These are phyloP conservation scores for Fonsecaea monophora DNA, from an alignment of 2,329 filamentous ascomycete species.

Conservation along the genomic window DNA sequence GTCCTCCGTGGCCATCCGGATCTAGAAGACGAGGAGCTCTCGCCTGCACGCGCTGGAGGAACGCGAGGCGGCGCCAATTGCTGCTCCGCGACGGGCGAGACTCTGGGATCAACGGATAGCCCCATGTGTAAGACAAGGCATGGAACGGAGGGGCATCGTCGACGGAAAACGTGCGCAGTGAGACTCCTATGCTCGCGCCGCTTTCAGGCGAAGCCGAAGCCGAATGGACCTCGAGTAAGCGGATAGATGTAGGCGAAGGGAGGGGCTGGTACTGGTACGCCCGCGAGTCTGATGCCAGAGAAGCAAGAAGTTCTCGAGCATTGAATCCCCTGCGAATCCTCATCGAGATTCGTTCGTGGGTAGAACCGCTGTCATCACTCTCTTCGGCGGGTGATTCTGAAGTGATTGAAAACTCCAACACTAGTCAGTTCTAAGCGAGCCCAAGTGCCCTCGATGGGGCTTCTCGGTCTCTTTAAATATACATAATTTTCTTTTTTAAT, in stretches of 20 bases:
- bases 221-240: slow-evolving; percentile 19
- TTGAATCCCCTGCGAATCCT: slow-evolving; percentile 20
- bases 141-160: slow-evolving; percentile 17
- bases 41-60: slow-evolving; percentile 17
- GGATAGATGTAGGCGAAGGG: slow-evolving; percentile 18
- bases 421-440: background rate
- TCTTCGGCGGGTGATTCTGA: background rate
- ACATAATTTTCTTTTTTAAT: too few species aligned
- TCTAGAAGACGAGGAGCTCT: slow-evolving; percentile 10
- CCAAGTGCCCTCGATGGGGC: background rate
- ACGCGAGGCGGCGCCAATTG: slow-evolving; percentile 20
- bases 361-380: background rate
- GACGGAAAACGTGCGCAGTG: slow-evolving; percentile 15
- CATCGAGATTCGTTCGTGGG: background rate
- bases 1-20: background rate
- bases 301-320: slow-evolving; percentile 20
- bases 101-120: slow-evolving; percentile 21
- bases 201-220: background rate
- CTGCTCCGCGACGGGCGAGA: slow-evolving; percentile 11
- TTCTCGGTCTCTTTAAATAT: background rate
- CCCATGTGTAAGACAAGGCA: slow-evolving; percentile 23
- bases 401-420: too few species aligned
- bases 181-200: slow-evolving; percentile 10
- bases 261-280: slow-evolving; percentile 18
- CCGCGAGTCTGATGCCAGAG: slow-evolving; percentile 14